phyloP scores from a whole-genome alignment of 2,329 filamentous ascomycete species.

The Aspergillus sp. region DNA sequence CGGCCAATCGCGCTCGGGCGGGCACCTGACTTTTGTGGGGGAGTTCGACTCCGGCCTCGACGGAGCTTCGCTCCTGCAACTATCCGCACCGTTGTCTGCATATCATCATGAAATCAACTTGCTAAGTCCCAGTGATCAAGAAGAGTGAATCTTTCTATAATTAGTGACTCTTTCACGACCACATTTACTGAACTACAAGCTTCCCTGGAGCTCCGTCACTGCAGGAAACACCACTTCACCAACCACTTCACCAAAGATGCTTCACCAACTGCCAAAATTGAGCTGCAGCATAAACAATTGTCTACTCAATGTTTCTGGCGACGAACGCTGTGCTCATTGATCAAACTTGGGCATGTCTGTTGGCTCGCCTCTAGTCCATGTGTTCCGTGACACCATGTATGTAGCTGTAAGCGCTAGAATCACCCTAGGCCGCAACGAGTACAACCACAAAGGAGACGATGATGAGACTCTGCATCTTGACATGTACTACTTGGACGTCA shows the following conservation, averaged over 20 bases:
- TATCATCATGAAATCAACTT: neutral
- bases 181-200: neutral
- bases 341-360: neutral
- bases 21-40: conserved; percentile 33
- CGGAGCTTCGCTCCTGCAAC: neutral
- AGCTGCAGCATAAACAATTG: neutral
- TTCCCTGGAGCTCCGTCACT: neutral
- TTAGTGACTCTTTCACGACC: neutral
- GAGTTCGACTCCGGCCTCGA: conserved; percentile 9
- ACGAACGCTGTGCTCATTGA: too few relatives aligned
- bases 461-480: neutral
- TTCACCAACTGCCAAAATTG: neutral
- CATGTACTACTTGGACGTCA: neutral
- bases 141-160: neutral
- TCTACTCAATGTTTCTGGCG: neutral
- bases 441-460: neutral
- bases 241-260: neutral
- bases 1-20: conserved; percentile 21
- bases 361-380: neutral
- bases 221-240: neutral
- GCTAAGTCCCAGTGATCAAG: neutral
- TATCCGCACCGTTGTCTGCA: neutral
- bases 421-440: neutral
- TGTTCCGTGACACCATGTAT: neutral
- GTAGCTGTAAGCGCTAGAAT: neutral